Conservation (phyloP, 768 basidiomycete species). For the Trametes cubensis region DNA sequence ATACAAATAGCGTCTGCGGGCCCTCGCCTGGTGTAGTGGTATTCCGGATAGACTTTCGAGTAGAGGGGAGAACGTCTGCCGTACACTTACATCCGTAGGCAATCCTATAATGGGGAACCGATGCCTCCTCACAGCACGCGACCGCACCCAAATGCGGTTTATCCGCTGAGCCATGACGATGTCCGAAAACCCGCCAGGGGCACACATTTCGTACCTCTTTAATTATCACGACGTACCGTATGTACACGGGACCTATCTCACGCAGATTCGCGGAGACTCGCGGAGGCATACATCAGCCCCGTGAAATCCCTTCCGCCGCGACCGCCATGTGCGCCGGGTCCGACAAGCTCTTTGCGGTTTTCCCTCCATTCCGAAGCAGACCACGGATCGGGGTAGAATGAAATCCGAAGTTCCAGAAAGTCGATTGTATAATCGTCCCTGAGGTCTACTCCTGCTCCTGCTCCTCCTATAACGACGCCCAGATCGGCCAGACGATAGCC, state of each 20-base stretch:
- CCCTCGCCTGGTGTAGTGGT: too few species aligned
- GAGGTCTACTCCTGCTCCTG: background rate
- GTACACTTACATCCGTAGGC: too few species aligned
- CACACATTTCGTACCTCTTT: too few species aligned
- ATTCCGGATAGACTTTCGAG: too few species aligned
- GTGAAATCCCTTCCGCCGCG: background rate
- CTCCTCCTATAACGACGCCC: constrained; percentile 3
- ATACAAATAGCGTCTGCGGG: too few species aligned
- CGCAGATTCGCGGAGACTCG: background rate
- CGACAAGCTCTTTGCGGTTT: background rate
- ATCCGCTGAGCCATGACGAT: constrained; percentile 6
- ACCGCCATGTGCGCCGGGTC: constrained; percentile 17
- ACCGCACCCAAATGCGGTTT: constrained; percentile 10
- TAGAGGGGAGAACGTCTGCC: too few species aligned
- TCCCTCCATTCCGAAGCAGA: background rate
- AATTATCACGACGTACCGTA: background rate
- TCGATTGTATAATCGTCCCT: constrained; percentile 4
- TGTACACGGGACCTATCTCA: background rate
- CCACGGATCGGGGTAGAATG: background rate
- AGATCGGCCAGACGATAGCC: constrained; percentile 6
- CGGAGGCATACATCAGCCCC: constrained; percentile 10
- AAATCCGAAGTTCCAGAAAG: constrained; percentile 1
- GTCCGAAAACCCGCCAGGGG: too few species aligned
- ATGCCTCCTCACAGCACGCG: background rate
- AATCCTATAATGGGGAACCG: too few species aligned